Conservation (phyloP, 2,329 filamentous ascomycete species). For the Bipolaris zeicola region DNA sequence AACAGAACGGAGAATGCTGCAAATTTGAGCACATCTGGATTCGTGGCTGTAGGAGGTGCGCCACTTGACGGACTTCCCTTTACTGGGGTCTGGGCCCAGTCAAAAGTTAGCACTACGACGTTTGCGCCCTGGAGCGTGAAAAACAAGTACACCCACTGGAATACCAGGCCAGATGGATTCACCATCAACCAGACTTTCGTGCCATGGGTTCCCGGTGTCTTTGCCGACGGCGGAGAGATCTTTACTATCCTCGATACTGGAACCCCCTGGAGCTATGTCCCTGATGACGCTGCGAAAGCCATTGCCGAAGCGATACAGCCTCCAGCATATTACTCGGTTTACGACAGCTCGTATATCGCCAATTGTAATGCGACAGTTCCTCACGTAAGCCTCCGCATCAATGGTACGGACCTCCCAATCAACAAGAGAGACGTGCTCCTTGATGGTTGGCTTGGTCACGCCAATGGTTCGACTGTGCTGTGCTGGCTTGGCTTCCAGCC, state of each 20-base stretch:
- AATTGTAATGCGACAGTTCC: background rate
- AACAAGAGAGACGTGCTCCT: background rate
- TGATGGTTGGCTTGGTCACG: background rate
- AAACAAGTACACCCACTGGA: background rate
- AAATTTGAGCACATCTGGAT: background rate
- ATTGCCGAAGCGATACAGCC: background rate
- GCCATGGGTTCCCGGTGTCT: background rate
- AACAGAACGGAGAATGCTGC: background rate
- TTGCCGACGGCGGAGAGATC: background rate
- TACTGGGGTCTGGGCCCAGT: background rate
- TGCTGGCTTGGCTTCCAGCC: background rate
- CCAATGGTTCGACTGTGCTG: background rate
- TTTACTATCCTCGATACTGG: conserved; percentile 1
- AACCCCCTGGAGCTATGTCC: background rate
- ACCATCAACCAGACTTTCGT: background rate
- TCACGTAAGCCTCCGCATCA: background rate
- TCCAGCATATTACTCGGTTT: background rate
- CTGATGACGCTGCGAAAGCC: background rate
- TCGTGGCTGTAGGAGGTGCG: conserved; percentile 2
- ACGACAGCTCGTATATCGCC: background rate
- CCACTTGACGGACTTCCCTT: background rate
- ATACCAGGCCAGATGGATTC: background rate
- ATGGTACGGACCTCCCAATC: conserved; percentile 1
- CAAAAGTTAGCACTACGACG: background rate
- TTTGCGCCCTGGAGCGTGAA: background rate